Conservation (phyloP, 1,284 basidiomycete species). For the Moesziomyces sp. region DNA sequence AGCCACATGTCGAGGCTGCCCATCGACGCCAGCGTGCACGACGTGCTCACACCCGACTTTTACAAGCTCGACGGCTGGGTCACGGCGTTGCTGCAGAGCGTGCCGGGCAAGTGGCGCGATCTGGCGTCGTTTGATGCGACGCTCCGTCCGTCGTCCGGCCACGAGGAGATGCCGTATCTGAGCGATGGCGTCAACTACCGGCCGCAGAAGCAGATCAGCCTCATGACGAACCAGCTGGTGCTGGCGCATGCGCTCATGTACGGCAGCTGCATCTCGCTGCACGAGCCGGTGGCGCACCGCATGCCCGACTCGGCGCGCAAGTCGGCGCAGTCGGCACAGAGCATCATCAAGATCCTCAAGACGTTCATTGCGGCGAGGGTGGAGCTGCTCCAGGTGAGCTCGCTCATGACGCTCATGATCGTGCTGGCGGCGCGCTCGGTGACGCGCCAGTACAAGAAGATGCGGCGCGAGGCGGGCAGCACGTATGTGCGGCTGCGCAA, state of each 20-base stretch:
- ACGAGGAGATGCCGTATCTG: conserved; percentile 34
- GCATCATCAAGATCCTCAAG: conserved; percentile 49
- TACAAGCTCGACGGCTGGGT: conserved; percentile 36
- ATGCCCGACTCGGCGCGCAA: conserved; percentile 40
- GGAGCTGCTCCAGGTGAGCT: conserved; percentile 36
- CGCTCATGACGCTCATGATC: conserved; percentile 45
- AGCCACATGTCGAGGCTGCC: conserved; percentile 47
- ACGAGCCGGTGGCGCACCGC: conserved; percentile 48
- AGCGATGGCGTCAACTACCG: conserved; percentile 47
- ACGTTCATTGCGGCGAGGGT: conserved; percentile 40
- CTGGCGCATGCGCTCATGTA: conserved; percentile 43
- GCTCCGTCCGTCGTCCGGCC: conserved; percentile 13
- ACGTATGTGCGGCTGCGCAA: conserved; percentile 26
- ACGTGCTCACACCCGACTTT: conserved; percentile 43
- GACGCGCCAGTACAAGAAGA: conserved; percentile 42
- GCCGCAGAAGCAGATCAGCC: conserved; percentile 36
- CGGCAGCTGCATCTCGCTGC: conserved; percentile 44
- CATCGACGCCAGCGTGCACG: conserved; percentile 28
- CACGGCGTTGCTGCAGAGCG: conserved; percentile 30
- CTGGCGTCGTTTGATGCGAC: conserved; percentile 28
- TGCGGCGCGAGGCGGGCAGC: conserved; percentile 27
- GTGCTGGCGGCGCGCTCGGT: conserved; percentile 38
- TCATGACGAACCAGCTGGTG: conserved; percentile 48
- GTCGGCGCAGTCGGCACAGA: conserved; percentile 35
- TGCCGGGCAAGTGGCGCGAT: conserved; percentile 44